Evolutionary conservation across 2,329 filamentous ascomycete genomes (phyloP), one percentile per base, ranked within the genome.

Genomic region (Diaporthe humulicola): DNA sequence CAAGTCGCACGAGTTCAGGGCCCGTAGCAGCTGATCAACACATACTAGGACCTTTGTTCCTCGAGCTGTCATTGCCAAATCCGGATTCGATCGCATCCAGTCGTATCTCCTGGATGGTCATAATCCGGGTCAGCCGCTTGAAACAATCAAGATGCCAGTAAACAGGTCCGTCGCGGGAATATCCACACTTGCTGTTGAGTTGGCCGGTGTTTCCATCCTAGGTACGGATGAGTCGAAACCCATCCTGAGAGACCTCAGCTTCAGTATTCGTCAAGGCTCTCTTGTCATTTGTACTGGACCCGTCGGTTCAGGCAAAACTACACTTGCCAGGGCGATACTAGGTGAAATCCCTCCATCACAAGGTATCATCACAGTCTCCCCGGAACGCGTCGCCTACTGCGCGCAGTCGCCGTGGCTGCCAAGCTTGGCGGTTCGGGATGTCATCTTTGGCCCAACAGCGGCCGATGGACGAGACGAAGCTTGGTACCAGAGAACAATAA

Each of bases 31-130:
- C n/a, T n/a, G n/a, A n/a, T n/a, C n/a, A n/a, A n/a, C n/a, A n/a
- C n/a, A n/a, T n/a, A n/a, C n/a, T n/a, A n/a, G n/a, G 84, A 85
- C 85, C 0, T 81, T 84, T 25, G 73, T 85, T 0, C 85, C 85
- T 0, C 78, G 80, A 6, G 80, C 77, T 0, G 77, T 85, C 0
- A 81, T 80, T 0, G 78, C 82, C 0, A 79, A 83, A 8, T 77
- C 84, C 0, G 81, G 80, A 28, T 84, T 85, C 64, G 81, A 84
- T 19, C 80, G 83, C 19, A 85, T 87, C 4, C 84, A 86, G 66
- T 57, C 61, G 0, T 86, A 81, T 56, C 73, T 86, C 1, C 45
- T 71, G 36, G 17, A 75, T 50, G 60, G 76, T 4, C 15, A 38
- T 67, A 10, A 14, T n/a, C 15, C 12, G 50, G 22, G 19, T 38